Evolutionary conservation across 495 filamentous ascomycete species (phyloP).

Genomic region (Aspergillus sparsus): DNA sequence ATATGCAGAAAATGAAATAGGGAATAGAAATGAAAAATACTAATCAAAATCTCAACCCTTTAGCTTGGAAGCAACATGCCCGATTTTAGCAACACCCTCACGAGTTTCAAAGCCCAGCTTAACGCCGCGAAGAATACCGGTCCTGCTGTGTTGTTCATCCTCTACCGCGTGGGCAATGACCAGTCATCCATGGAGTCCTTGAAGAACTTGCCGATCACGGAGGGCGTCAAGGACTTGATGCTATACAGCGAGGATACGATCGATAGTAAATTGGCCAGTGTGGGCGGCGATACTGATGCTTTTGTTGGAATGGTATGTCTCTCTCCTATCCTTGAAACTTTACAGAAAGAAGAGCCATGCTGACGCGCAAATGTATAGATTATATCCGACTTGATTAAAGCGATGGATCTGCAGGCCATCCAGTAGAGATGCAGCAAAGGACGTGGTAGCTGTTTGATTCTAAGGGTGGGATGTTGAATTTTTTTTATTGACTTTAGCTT

Average conservation of each 20-base stretch:
- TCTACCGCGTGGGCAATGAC: conserved; percentile 5
- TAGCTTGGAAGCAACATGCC: conserved; percentile 1
- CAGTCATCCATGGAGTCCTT: not conserved
- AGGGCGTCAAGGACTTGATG: not conserved
- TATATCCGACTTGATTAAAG: not conserved
- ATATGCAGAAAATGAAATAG: too few species aligned
- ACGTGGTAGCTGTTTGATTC: not conserved
- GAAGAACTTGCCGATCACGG: not conserved
- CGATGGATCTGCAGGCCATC: conserved; percentile 6
- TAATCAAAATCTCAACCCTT: too few species aligned
- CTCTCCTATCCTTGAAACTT: not conserved
- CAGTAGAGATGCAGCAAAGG: not conserved
- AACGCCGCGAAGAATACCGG: not conserved
- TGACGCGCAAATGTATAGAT: not conserved
- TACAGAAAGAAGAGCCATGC: not conserved
- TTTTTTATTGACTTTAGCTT: not conserved
- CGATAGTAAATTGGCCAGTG: not conserved
- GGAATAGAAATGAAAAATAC: too few species aligned
- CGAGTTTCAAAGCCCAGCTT: not conserved
- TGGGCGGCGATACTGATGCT: not conserved
- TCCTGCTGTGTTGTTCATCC: not conserved
- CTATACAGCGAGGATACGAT: not conserved
- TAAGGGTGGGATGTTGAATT: not conserved
- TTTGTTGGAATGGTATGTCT: conserved; percentile 5
- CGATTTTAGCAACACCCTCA: conserved; percentile 3